Evolutionary conservation across 129 eudicot species (phyloP).

Genomic region (Ambrosia trifida): DNA sequence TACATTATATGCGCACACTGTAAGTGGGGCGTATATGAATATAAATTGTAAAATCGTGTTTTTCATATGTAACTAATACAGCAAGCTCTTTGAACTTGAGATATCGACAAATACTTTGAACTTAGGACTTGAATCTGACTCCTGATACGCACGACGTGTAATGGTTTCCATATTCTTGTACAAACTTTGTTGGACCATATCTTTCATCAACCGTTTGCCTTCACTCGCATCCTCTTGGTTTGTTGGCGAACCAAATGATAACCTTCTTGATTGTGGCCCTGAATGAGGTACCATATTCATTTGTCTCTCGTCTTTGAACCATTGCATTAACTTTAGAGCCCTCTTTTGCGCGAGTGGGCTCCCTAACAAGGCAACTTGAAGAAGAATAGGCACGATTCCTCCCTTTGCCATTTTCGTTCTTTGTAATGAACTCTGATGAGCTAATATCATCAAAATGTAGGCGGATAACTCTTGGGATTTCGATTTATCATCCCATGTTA

Average conservation of each 20-base stretch:
- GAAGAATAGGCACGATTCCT: conserved; percentile 83
- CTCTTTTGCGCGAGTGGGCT: conserved; percentile 75
- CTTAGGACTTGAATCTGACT: conserved; percentile 41
- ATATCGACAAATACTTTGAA: conserved; percentile 63
- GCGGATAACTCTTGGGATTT: conserved; percentile 72
- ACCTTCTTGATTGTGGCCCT: conserved; percentile 66
- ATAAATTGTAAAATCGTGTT: neutral
- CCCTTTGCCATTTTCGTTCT: conserved; percentile 66
- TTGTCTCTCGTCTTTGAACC: conserved; percentile 89
- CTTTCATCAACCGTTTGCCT: conserved; percentile 74
- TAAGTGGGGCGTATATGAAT: too few species aligned
- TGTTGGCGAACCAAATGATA: conserved; percentile 43
- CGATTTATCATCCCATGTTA: conserved; percentile 70
- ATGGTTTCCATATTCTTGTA: conserved; percentile 83
- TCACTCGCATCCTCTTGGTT: conserved; percentile 42
- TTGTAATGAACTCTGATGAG: conserved; percentile 78
- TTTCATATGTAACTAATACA: conserved; percentile 32
- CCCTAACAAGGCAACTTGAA: conserved; percentile 73
- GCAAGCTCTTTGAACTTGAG: conserved; percentile 94
- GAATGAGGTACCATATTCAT: conserved; percentile 69
- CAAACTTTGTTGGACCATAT: conserved; percentile 78
- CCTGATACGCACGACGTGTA: conserved; percentile 65
- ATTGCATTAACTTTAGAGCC: conserved; percentile 67
- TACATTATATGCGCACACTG: too few species aligned
- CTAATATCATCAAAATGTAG: conserved; percentile 75